These are phyloP conservation scores for Neonectria magnoliae DNA, from an alignment of 2,329 filamentous ascomycete species.

Conservation along the genomic window DNA sequence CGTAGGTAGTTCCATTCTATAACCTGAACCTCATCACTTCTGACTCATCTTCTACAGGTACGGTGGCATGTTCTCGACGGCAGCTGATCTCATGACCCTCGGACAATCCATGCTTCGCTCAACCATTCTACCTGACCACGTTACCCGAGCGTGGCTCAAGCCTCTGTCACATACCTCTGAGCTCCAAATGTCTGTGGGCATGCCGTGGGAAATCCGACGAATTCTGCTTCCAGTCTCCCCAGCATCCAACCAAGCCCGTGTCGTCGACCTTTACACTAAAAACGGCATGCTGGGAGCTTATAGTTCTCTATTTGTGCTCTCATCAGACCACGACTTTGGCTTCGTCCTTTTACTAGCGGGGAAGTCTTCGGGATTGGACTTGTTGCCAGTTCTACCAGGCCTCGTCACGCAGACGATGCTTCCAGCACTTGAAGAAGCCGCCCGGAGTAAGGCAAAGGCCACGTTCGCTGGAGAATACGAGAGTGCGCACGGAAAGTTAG, in stretches of 20 bases:
- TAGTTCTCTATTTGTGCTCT: conserved; percentile 49
- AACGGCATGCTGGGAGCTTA: conserved; percentile 52
- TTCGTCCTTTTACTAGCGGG: conserved; percentile 29
- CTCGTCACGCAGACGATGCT: not conserved
- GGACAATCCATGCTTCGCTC: conserved; percentile 15
- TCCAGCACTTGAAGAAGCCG: not conserved
- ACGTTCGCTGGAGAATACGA: not conserved
- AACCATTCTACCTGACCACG: not conserved
- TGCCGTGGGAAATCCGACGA: conserved; percentile 58
- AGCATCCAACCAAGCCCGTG: conserved; percentile 44
- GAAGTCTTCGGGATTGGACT: not conserved
- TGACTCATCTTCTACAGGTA: not conserved
- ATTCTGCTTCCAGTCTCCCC: conserved; percentile 7
- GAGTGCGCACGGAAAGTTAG: not conserved
- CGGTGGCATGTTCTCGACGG: conserved; percentile 13
- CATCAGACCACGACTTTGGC: conserved; percentile 55
- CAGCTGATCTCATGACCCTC: conserved; percentile 1
- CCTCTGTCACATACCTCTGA: conserved; percentile 49
- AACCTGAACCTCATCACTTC: not conserved
- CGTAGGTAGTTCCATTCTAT: not conserved
- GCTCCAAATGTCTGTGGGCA: conserved; percentile 50
- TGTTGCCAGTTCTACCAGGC: not conserved
- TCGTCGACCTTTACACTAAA: conserved; percentile 58
- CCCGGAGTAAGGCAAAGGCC: not conserved
- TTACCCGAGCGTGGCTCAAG: conserved; percentile 52